Conservation (phyloP, 2,329 filamentous ascomycete species). For the Aureobasidium sp. region DNA sequence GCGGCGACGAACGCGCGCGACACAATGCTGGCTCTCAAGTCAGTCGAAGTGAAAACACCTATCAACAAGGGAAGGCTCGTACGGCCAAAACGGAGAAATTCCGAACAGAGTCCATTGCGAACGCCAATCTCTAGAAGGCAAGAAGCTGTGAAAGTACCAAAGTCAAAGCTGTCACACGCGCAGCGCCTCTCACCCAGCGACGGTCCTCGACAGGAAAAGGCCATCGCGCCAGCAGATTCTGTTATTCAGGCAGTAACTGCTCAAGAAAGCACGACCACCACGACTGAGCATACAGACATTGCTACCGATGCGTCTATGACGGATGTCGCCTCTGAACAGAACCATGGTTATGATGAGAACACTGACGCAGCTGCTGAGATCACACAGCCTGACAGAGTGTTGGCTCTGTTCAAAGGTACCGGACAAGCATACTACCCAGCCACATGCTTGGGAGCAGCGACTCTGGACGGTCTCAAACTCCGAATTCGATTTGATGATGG, state of each 20-base stretch:
- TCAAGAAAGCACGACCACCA: background rate
- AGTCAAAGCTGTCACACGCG: background rate
- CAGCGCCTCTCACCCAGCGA: background rate
- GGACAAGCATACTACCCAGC: slow-evolving; percentile 49
- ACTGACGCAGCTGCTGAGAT: background rate
- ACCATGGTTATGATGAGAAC: background rate
- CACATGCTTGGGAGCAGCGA: slow-evolving; percentile 43
- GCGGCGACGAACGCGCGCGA: slow-evolving; percentile 22
- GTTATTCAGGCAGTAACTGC: too few relatives aligned
- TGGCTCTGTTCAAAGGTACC: slow-evolving; percentile 49
- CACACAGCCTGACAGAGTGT: slow-evolving; percentile 43
- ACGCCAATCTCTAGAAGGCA: background rate
- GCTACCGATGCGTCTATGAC: background rate
- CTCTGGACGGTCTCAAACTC: slow-evolving; percentile 33
- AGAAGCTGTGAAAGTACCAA: background rate
- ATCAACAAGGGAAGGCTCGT: slow-evolving; percentile 15
- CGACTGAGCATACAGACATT: background rate
- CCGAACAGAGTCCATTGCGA: background rate
- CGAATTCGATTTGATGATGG: slow-evolving; percentile 41
- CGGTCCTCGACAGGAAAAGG: background rate
- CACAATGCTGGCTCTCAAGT: background rate
- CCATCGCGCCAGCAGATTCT: background rate
- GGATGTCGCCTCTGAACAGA: background rate
- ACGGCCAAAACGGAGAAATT: slow-evolving; percentile 14
- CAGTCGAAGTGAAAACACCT: background rate